phyloP scores from a whole-genome alignment of 805 yeast species.

The Spathaspora arborariae region DNA sequence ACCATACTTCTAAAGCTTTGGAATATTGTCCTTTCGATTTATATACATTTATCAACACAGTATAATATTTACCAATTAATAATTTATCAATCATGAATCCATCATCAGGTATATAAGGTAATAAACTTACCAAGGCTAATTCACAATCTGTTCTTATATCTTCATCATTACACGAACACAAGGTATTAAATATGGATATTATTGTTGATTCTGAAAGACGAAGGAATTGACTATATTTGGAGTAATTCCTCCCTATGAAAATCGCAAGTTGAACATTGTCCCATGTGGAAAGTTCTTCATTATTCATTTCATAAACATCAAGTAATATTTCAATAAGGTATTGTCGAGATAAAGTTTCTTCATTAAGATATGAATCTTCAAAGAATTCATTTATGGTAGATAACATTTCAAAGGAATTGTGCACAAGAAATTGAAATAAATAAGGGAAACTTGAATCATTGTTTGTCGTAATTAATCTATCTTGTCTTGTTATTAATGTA shows the following conservation, averaged over 20 bases:
- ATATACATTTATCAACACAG: slow-evolving; percentile 58
- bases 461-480: slow-evolving; percentile 19
- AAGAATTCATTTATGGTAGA: slow-evolving; percentile 74
- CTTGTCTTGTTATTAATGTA: slow-evolving; percentile 35
- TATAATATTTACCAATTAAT: slow-evolving; percentile 50
- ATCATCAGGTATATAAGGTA: slow-evolving; percentile 56
- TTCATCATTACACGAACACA: slow-evolving; percentile 36
- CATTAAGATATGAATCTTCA: slow-evolving; percentile 75
- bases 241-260: slow-evolving; percentile 74
- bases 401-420: slow-evolving; percentile 57
- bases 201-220: slow-evolving; percentile 58
- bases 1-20: slow-evolving; percentile 54
- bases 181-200: slow-evolving; percentile 34
- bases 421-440: slow-evolving; percentile 51
- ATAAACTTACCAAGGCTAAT: slow-evolving; percentile 66
- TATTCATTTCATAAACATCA: slow-evolving; percentile 46
- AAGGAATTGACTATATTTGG: slow-evolving; percentile 83
- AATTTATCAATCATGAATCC: slow-evolving; percentile 47
- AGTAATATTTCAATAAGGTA: slow-evolving; percentile 70
- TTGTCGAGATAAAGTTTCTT: slow-evolving; percentile 67
- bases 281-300: slow-evolving; percentile 14
- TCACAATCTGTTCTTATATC: slow-evolving; percentile 50
- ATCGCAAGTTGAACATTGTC: slow-evolving; percentile 47
- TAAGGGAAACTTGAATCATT: slow-evolving; percentile 66
- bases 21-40: slow-evolving; percentile 48